Evolutionary conservation across 2,329 filamentous ascomycete species (phyloP).

Genomic region (Aspergillus floridensis): DNA sequence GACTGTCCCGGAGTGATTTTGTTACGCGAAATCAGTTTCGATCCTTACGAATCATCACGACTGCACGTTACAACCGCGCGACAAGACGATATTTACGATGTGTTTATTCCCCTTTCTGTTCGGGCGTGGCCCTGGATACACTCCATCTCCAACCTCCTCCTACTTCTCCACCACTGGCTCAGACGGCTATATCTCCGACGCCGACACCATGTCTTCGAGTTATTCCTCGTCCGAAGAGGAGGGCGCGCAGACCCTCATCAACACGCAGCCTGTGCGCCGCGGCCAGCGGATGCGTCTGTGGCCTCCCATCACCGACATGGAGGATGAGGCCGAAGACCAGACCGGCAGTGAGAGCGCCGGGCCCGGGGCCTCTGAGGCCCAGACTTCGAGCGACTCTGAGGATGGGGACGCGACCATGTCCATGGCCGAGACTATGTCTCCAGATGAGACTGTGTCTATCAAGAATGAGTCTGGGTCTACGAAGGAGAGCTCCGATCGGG

Average conservation of each 20-base stretch:
- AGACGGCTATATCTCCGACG: background rate
- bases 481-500: no score
- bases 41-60: background rate
- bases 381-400: no score
- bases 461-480: no score
- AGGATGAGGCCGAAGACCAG: background rate
- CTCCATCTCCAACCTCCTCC: background rate
- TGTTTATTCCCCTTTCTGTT: background rate
- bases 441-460: no score
- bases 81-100: background rate
- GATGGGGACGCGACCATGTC: no score
- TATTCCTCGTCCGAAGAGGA: background rate
- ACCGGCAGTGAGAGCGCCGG: no score
- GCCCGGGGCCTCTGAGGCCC: no score
- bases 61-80: background rate
- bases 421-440: no score
- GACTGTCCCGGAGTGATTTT: background rate
- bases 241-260: background rate
- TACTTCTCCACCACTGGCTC: background rate
- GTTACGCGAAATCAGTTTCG: background rate
- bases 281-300: background rate
- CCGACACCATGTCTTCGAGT: background rate
- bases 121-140: background rate
- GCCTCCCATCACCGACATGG: background rate
- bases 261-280: background rate